phyloP scores from a whole-genome alignment of 1,284 basidiomycete genomes.

The Earliella scabrosa region DNA sequence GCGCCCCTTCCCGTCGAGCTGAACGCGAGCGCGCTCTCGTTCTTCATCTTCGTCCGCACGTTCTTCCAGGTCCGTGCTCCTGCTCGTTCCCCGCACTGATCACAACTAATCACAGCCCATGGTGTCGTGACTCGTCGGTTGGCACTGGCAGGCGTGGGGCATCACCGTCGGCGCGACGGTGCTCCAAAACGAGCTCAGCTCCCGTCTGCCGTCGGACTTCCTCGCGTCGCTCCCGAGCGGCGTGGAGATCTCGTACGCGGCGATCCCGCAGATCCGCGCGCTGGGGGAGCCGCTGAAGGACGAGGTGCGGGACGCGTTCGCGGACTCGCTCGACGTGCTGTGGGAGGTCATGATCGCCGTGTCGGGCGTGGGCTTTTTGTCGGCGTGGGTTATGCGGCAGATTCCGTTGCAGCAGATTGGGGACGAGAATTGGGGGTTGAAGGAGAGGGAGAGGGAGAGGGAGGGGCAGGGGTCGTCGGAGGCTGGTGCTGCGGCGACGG shows the following conservation, averaged over 20 bases:
- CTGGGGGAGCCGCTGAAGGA: constrained; percentile 27
- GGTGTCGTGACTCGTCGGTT: too few relatives aligned
- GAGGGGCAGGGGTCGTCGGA: too few relatives aligned
- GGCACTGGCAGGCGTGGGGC: constrained; percentile 20
- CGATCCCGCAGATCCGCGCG: constrained; percentile 33
- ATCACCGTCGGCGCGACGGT: constrained; percentile 18
- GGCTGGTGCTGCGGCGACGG: too few relatives aligned
- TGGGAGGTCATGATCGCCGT: constrained; percentile 37
- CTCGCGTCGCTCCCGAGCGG: constrained; percentile 20
- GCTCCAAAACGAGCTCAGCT: constrained; percentile 21
- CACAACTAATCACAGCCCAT: neutral
- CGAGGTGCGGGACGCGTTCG: constrained; percentile 36
- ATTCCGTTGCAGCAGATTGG: constrained; percentile 15
- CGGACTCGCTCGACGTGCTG: constrained; percentile 27
- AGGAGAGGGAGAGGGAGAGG: neutral
- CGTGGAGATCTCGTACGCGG: constrained; percentile 33
- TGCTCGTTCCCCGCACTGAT: constrained; percentile 7
- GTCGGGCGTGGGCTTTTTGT: constrained; percentile 24
- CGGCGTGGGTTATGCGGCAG: constrained; percentile 14
- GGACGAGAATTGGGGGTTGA: constrained; percentile 10
- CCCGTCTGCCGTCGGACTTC: constrained; percentile 14
- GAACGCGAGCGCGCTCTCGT: constrained; percentile 40
- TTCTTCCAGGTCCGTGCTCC: constrained; percentile 21
- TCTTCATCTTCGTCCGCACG: constrained; percentile 39
- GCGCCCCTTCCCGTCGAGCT: constrained; percentile 38